Base-by-base conservation (phyloP, 169 alveolate species). In the Cryptosporidium viatorum region DNA sequence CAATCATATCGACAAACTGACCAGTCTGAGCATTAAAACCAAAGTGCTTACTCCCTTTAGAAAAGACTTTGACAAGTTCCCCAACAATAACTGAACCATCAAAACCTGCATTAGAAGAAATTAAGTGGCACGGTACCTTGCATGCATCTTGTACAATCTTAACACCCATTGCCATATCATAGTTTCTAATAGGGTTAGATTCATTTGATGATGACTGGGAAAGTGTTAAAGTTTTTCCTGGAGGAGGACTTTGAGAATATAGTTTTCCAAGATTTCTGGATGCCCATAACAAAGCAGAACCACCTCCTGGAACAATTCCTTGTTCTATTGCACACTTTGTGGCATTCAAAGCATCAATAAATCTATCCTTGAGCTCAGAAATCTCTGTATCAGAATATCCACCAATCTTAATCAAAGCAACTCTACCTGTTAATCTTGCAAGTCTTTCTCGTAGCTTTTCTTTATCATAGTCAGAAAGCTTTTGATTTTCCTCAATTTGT, bases 301-400 rank as follows among this genome's bases (percentile, higher is more conserved):
- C 99, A 6, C 99, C 99, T 35, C 99, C 99, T 12, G 99, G 99
- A 51, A 98, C 99, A 65, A 98, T 98, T 45, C 99, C 99, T 91
- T 98, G 99, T 86, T 96, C 99, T 33, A 97, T 97, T 12, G 99
- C 99, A 51, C 99, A 99, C 94, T 97, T 96, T 45, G 99, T 98
- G 69, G 99, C 99, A 87, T 98, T 96, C 62, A 98, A 96, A 12
- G 99, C 99, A 85, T 98, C 99, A 69, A 97, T 97, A 70, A 98
- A 96, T 85, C 99, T 96, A 84, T 98, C 99, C 93, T 98, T 98
- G 67, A 97, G 95, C 94, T 98, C 99, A 39, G 97, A 95, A 3
- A 97, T 99, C 94, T 97, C 99, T 10, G 97, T 98, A 91, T 98
- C 99, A 52, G 98, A 95, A 62, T 98, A 97, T 41, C 99, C 99